Evolutionary conservation across 441 rosid species (phyloP).

Genomic region (Jatropha podagrica): DNA sequence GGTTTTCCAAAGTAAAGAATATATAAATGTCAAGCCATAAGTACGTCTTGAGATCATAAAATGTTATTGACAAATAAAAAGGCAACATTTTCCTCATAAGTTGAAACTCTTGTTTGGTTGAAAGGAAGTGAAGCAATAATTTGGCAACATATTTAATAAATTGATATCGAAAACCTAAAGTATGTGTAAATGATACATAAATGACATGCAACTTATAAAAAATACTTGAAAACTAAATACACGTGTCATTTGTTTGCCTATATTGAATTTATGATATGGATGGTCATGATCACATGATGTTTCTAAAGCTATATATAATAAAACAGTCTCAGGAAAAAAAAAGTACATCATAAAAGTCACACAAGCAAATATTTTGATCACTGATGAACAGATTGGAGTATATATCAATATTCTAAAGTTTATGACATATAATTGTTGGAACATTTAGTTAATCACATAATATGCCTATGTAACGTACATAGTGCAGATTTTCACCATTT

Average conservation of each 20-base stretch:
- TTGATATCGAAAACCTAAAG: not conserved
- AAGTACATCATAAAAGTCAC: not conserved
- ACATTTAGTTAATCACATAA: not conserved
- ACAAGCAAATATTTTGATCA: too few relatives aligned
- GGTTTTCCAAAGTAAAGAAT: constrained; percentile 35
- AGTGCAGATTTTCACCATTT: not conserved
- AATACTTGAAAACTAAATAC: not conserved
- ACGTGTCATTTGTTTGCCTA: constrained; percentile 44
- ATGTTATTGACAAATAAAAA: not conserved
- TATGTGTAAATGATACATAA: not conserved
- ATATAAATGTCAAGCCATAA: not conserved
- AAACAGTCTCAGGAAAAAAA: constrained; percentile 2
- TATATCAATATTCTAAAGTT: not conserved
- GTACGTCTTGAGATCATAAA: not conserved
- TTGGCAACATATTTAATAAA: not conserved
- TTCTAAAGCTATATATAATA: constrained; percentile 58
- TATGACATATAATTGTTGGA: not conserved
- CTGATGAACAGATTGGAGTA: not conserved
- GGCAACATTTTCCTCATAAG: not conserved
- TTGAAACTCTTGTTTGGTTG: not conserved
- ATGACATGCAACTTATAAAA: not conserved
- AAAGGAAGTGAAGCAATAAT: not conserved
- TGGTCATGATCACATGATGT: constrained; percentile 65
- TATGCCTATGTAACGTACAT: not conserved
- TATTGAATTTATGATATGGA: constrained; percentile 86